Evolutionary conservation across 1,139 yeast species (phyloP), one percentile per base, ranked within the genome.

Genomic region (Yamadazyma mexicana): DNA sequence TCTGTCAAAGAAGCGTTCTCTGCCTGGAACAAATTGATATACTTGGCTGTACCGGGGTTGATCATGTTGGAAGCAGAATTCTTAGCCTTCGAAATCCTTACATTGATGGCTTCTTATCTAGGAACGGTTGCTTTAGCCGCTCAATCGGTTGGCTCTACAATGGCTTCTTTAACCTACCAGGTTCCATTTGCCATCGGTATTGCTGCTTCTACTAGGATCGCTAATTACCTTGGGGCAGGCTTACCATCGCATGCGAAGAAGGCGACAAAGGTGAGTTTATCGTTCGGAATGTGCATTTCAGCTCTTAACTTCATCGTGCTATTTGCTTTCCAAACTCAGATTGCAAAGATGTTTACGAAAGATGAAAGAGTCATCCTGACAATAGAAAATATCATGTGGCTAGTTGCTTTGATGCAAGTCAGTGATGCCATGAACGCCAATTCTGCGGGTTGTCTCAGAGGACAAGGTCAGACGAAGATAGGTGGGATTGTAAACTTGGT

Each of bases 41-140:
- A 54, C 25, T 64, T 78, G 44, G 81, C 82, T 14, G 62, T 78
- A 33, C 83, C 83, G 1, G 81, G 82, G 17, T 61, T 77, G 38
- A 60, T 78, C 33, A 78, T 78, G 83, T 67, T 78, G 40, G 79
- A 77, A 58, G 79, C 82, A 10, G 83, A 78, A 54, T 78, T 76
- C 42, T 59, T 78, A 42, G 79, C 81, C 4, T 78, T 77, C 51
- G 83, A 78, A 55, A 68, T 78, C 33, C 64, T 78, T 54, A 78
- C 83, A 1, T 62, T 78, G 38, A 59, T 77, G 49, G 77, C 83
- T 1, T 72, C 80, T 2, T 77, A 76, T 49, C 57, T 78, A 42
- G 83, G 83, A 3, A 77, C 83, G 0, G 56, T 66, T 25, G 66
- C 73, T 6, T 64, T 78, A 46, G 83, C 83, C 6, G 79, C 83